Evolutionary conservation across 176 grass and related monocot genomes (phyloP).

Genomic region (Alopecurus myosuroides): DNA sequence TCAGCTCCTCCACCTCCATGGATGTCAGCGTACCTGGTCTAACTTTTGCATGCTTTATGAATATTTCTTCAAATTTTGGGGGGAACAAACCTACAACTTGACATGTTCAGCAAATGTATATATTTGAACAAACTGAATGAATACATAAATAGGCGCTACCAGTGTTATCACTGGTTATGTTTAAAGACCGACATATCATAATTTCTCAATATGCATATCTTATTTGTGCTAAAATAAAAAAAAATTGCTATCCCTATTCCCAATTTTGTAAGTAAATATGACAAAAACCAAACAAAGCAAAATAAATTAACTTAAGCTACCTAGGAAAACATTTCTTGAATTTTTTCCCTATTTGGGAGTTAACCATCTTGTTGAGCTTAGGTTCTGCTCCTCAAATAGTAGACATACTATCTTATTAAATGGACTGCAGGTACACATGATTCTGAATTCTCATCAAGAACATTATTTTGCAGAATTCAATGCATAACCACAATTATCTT

Average conservation of each 20-base stretch:
- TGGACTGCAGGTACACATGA: neutral
- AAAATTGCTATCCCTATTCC: neutral
- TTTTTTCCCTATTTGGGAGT: neutral
- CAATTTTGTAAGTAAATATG: neutral
- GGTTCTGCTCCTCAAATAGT: neutral
- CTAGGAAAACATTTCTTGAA: neutral
- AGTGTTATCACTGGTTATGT: neutral
- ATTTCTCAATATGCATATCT: neutral
- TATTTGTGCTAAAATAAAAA: neutral
- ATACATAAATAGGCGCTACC: neutral
- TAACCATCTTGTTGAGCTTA: neutral
- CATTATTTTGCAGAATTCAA: neutral
- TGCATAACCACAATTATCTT: slow-evolving; percentile 18
- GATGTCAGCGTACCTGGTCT: slow-evolving; percentile 49
- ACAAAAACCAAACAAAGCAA: no score
- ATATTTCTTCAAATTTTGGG: slow-evolving; percentile 77
- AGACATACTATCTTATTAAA: neutral
- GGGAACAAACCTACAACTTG: slow-evolving; percentile 55
- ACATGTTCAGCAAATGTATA: neutral
- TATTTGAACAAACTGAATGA: neutral
- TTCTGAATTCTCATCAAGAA: neutral
- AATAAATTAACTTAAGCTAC: no score
- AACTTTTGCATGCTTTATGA: slow-evolving; percentile 60
- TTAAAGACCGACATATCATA: neutral
- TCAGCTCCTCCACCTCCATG: slow-evolving; percentile 45